Evolutionary conservation across 768 basidiomycete genomes (phyloP).

Genomic region (Rhodotorula taiwanensis): DNA sequence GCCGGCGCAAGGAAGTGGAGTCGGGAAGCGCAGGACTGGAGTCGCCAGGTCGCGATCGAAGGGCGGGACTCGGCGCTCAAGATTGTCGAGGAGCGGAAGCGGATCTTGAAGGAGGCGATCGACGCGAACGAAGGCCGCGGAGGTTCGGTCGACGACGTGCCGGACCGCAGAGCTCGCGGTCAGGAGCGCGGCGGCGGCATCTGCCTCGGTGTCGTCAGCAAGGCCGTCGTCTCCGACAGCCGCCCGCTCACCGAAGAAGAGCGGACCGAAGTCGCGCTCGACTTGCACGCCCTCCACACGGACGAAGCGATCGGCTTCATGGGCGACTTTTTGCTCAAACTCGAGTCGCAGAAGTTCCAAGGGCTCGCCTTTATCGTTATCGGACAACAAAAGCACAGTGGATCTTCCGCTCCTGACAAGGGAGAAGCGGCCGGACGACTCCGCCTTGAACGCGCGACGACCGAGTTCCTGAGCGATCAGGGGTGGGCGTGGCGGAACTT

Average conservation of each 20-base stretch:
- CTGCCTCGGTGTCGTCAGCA: slow-evolving; percentile 67
- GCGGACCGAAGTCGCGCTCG: slow-evolving; percentile 71
- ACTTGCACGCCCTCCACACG: slow-evolving; percentile 80
- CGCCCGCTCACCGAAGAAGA: slow-evolving; percentile 66
- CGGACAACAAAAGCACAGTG: slow-evolving; percentile 93
- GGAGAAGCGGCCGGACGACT: slow-evolving; percentile 32
- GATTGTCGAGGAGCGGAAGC: slow-evolving; percentile 74
- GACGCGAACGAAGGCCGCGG: slow-evolving; percentile 65
- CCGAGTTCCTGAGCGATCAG: slow-evolving; percentile 34
- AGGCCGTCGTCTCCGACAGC: slow-evolving; percentile 48
- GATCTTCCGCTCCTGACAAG: slow-evolving; percentile 65
- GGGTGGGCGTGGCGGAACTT: slow-evolving; percentile 34
- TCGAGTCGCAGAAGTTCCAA: slow-evolving; percentile 80
- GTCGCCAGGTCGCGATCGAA: slow-evolving; percentile 80
- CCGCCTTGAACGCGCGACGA: slow-evolving; percentile 34
- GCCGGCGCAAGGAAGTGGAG: slow-evolving; percentile 92
- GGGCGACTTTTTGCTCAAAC: slow-evolving; percentile 38
- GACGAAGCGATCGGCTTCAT: slow-evolving; percentile 72
- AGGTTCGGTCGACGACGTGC: slow-evolving; percentile 59
- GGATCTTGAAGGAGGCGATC: slow-evolving; percentile 65
- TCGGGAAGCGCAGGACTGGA: slow-evolving; percentile 86
- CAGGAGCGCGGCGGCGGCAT: slow-evolving; percentile 74
- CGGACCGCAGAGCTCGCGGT: slow-evolving; percentile 68
- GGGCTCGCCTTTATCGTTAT: slow-evolving; percentile 84
- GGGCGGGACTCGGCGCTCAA: slow-evolving; percentile 75